phyloP scores from a whole-genome alignment of 2,329 filamentous ascomycete species.

The Hansfordia pulvinata region DNA sequence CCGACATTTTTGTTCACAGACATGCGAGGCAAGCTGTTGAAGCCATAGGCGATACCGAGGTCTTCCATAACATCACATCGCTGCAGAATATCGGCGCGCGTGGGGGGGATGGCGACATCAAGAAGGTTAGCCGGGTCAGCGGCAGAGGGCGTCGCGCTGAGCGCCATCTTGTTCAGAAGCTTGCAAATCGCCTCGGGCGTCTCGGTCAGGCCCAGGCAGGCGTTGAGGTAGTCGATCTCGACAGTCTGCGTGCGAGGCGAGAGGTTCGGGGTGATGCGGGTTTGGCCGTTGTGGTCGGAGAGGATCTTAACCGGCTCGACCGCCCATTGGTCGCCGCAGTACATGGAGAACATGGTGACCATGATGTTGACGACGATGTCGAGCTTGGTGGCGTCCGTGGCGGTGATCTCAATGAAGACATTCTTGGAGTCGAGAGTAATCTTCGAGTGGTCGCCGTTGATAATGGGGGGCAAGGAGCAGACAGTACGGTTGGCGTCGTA shows the following conservation, averaged over 20 bases:
- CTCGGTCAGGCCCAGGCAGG: conserved; percentile 72
- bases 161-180: conserved; percentile 80
- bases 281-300: conserved; percentile 80
- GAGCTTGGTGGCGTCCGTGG: conserved; percentile 88
- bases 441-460: conserved; percentile 95
- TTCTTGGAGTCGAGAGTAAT: conserved; percentile 86
- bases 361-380: conserved; percentile 94
- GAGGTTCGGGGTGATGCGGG: conserved; percentile 69
- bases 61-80: conserved; percentile 99
- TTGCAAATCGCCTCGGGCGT: conserved; percentile 63
- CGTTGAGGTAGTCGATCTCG: conserved; percentile 87
- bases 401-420: conserved; percentile 94
- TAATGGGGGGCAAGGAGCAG: conserved; percentile 91
- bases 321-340: conserved; percentile 78
- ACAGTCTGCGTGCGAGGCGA: conserved; percentile 65
- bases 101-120: conserved; percentile 74
- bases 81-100: conserved; percentile 86
- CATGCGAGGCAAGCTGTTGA: conserved; percentile 83
- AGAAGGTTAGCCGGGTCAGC: conserved; percentile 58
- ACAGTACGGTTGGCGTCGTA: conserved; percentile 79
- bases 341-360: conserved; percentile 92
- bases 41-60: conserved; percentile 89
- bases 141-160: conserved; percentile 62
- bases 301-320: conserved; percentile 88
- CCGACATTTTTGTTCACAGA: conserved; percentile 82